These are phyloP conservation scores for Bipolaris bicolor DNA, from an alignment of 2,329 filamentous ascomycete genomes.

Conservation along the genomic window DNA sequence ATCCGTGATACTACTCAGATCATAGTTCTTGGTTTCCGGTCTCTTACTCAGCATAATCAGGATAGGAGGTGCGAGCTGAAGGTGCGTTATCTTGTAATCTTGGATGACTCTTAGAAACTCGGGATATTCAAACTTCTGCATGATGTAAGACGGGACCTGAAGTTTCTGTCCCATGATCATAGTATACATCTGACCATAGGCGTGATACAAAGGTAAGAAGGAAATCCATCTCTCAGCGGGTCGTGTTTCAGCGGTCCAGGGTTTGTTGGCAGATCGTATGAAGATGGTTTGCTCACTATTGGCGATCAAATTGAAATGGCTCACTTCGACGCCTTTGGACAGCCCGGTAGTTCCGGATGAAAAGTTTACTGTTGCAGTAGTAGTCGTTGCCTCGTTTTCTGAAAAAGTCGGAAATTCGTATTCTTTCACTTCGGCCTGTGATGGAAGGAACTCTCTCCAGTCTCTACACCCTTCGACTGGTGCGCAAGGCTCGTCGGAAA, in stretches of 20 bases:
- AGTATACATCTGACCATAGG: constrained; percentile 56
- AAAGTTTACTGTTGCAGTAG: constrained; percentile 57
- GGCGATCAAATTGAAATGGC: constrained; percentile 58
- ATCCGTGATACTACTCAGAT: constrained; percentile 49
- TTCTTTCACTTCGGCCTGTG: constrained; percentile 32
- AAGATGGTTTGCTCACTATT: constrained; percentile 59
- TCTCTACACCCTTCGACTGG: constrained; percentile 35
- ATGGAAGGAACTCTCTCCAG: constrained; percentile 40
- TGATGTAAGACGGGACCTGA: constrained; percentile 53
- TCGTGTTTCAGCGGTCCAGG: constrained; percentile 49
- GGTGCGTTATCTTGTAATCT: constrained; percentile 46
- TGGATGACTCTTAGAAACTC: constrained; percentile 50
- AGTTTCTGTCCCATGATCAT: constrained; percentile 53
- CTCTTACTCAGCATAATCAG: constrained; percentile 54
- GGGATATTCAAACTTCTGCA: constrained; percentile 51
- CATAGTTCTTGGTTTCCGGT: constrained; percentile 50
- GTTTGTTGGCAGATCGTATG: constrained; percentile 52
- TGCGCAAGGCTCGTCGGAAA: constrained; percentile 38
- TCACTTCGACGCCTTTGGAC: constrained; percentile 60
- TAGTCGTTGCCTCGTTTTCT: constrained; percentile 34
- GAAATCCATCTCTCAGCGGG: constrained; percentile 58
- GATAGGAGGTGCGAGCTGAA: constrained; percentile 53
- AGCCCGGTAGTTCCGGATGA: constrained; percentile 60
- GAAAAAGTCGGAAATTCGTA: constrained; percentile 38
- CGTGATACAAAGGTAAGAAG: constrained; percentile 52